A percentile compares a stretch with the other conserved stretches of the same genome.
Conservation (phyloP, 2,329 filamentous ascomycete genomes). For the Fusarium decemcellulare region DNA sequence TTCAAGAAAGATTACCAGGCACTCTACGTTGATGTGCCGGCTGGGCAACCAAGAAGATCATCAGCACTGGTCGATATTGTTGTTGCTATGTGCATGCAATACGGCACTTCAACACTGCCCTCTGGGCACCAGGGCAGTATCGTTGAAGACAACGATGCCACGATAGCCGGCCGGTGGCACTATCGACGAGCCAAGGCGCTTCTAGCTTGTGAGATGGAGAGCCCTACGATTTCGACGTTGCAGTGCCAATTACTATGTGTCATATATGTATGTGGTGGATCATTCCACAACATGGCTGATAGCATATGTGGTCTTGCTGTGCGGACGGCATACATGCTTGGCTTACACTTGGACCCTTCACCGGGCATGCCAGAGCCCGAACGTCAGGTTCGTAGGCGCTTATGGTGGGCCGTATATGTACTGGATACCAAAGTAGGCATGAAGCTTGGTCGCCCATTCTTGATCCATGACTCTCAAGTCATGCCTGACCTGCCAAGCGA, state of each 20-base stretch:
- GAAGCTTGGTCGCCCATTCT: neutral
- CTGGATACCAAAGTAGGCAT: neutral
- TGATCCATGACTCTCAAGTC: neutral
- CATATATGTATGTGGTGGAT: neutral
- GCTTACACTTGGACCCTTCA: neutral
- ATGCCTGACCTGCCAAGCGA: constrained; percentile 3
- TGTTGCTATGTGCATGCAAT: constrained; percentile 3
- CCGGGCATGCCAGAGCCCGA: neutral
- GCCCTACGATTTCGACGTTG: neutral
- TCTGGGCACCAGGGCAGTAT: neutral
- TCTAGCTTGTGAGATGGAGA: neutral
- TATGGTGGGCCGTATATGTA: constrained; percentile 4
- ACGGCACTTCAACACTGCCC: neutral
- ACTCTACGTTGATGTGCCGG: neutral
- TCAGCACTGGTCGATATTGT: neutral
- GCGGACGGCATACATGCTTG: constrained; percentile 1
- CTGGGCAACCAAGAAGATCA: neutral
- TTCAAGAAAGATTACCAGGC: neutral
- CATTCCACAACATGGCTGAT: constrained; percentile 4
- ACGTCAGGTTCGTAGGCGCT: neutral
- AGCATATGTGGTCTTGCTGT: neutral
- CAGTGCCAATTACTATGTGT: constrained; percentile 3
- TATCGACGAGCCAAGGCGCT: constrained; percentile 2
- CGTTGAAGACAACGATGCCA: neutral
- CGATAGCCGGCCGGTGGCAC: constrained; percentile 4